Base-by-base conservation (phyloP, 306 rosid species). In the Bauhinia variegata region DNA sequence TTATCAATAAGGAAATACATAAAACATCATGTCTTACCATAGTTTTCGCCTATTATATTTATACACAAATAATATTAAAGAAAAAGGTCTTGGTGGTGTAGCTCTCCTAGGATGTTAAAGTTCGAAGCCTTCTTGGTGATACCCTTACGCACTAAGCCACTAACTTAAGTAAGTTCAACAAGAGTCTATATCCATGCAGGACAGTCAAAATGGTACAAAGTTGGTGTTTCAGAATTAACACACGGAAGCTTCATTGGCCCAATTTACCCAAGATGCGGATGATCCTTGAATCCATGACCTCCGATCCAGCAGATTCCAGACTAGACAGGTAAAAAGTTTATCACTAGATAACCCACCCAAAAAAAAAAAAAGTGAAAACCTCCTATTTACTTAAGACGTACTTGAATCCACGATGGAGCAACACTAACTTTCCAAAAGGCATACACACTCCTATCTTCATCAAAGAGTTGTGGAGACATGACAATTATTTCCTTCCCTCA, bases 91-190 rank as follows among this genome's bases (percentile, higher is more conserved):
- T 39, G 12, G 6, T 10, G 10, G 65, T 37, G 39, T 12, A 61
- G 62, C 42, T 15, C 48, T 32, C 50, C 71, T 3, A 42, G 37
- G 8, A 17, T 55, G 11, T 17, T 18, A 16, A 4, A 23, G 11
- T 38, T 52, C 52, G n/a, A 18, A 28, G 11, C 13, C 54, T 65
- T 73, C 39, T 39, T 47, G 18, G 43, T 54, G 32, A 71, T 11
- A n/a, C n/a, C n/a, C n/a, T n/a, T n/a, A n/a, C n/a, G n/a, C n/a
- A n/a, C n/a, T n/a, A n/a, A n/a, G n/a, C n/a, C n/a, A n/a, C n/a
- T n/a, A n/a, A n/a, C n/a, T n/a, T n/a, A n/a, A n/a, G n/a, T n/a
- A n/a, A n/a, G n/a, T n/a, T n/a, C n/a, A n/a, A n/a, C n/a, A n/a
- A n/a, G n/a, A n/a, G n/a, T n/a, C n/a, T n/a, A n/a, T n/a, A n/a